Evolutionary conservation across 495 filamentous ascomycete genomes (phyloP).

Genomic region (Barbatosphaeria neglecta): DNA sequence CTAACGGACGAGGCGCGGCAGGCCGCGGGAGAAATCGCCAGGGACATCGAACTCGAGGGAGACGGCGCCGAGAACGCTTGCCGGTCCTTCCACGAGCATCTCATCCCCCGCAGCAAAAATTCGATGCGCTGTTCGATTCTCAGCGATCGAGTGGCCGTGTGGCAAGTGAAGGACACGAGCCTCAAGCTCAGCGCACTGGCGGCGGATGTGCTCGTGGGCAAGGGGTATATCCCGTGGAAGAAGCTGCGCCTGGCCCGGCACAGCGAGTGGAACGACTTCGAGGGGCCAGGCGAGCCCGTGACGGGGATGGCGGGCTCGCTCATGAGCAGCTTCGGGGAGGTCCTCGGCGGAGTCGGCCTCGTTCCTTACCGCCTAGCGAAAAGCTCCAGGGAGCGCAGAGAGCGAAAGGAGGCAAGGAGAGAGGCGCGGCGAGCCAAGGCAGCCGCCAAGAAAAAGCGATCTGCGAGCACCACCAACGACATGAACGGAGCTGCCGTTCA

Average conservation of each 20-base stretch:
- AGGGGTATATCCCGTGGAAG: constrained; percentile 47
- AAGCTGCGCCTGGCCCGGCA: constrained; percentile 56
- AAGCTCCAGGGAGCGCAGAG: constrained; percentile 33
- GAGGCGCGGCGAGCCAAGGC: constrained; percentile 8
- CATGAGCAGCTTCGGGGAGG: constrained; percentile 37
- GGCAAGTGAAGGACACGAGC: constrained; percentile 48
- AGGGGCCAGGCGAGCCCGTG: constrained; percentile 63
- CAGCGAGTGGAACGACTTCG: constrained; percentile 69
- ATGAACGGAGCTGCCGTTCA: not conserved
- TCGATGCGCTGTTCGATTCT: constrained; percentile 62
- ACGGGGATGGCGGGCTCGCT: constrained; percentile 51
- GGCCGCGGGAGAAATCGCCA: constrained; percentile 48
- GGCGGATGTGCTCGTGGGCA: constrained; percentile 49
- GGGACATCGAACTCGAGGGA: constrained; percentile 53
- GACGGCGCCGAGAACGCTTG: constrained; percentile 66
- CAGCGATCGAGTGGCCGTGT: constrained; percentile 51
- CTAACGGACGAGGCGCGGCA: constrained; percentile 43
- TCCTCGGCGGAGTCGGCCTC: constrained; percentile 45
- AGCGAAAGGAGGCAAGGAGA: constrained; percentile 29
- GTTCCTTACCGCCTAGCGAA: constrained; percentile 47
- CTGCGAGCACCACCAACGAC: constrained; percentile 1
- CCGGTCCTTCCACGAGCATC: constrained; percentile 52
- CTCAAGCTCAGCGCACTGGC: constrained; percentile 54
- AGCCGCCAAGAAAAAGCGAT: not conserved
- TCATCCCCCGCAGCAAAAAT: constrained; percentile 42